Percentiles rank a stretch among this genome's conserved stretches.
These are phyloP conservation scores for Capsicum rhomboideum DNA, from an alignment of 257 asterid genomes.

Conservation along the genomic window DNA sequence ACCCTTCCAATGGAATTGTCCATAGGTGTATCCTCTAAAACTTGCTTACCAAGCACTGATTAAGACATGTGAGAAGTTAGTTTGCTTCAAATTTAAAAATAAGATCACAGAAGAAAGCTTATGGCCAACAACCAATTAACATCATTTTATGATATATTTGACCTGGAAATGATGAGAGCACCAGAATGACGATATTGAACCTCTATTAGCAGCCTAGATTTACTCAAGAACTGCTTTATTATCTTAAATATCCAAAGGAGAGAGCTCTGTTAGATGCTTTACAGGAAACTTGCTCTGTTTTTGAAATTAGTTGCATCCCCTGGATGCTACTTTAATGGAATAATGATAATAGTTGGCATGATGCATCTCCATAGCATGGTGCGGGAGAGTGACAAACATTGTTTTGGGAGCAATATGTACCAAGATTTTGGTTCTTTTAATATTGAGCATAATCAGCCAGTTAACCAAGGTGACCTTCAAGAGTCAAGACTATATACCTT, in stretches of 20 bases:
- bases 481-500: background rate
- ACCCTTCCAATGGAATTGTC: background rate
- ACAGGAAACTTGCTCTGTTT: background rate
- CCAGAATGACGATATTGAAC: background rate
- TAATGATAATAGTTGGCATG: background rate
- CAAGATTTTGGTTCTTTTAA: background rate
- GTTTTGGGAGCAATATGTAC: background rate
- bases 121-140: background rate
- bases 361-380: background rate
- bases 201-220: background rate
- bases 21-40: background rate
- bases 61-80: background rate
- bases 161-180: background rate
- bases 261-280: background rate
- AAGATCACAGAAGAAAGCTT: background rate
- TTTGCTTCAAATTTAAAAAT: background rate
- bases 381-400: background rate
- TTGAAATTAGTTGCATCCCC: background rate
- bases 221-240: background rate
- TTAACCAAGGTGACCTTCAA: background rate
- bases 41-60: background rate
- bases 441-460: background rate
- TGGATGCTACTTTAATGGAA: background rate
- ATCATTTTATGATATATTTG: background rate
- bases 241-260: background rate